phyloP scores from a whole-genome alignment of 768 basidiomycete genomes.

The Solioccasus polychromus region DNA sequence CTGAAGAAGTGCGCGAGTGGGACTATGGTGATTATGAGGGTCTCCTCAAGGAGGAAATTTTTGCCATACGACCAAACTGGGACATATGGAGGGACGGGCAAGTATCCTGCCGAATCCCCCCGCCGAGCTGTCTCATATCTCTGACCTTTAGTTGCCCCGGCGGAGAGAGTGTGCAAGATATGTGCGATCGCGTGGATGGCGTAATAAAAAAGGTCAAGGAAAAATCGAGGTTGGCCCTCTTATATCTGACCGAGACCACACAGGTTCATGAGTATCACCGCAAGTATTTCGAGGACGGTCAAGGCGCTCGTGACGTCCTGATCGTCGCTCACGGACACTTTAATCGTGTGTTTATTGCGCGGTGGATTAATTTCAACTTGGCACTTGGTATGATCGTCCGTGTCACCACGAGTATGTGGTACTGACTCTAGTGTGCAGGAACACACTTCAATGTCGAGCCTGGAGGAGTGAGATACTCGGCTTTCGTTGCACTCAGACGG shows the following conservation, averaged over 20 bases:
- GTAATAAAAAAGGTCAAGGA: slow-evolving; percentile 64
- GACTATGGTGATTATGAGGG: slow-evolving; percentile 94
- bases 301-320: slow-evolving; percentile 72
- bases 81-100: slow-evolving; percentile 85
- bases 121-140: not conserved
- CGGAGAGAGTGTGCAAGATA: slow-evolving; percentile 80
- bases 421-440: slow-evolving; percentile 37
- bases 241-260: slow-evolving; percentile 5
- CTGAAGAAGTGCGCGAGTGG: slow-evolving; percentile 79
- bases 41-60: slow-evolving; percentile 74
- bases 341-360: slow-evolving; percentile 71
- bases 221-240: slow-evolving; percentile 1
- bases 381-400: slow-evolving; percentile 41
- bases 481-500: not conserved
- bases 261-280: slow-evolving; percentile 75
- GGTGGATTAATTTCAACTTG: slow-evolving; percentile 76
- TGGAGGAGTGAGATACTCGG: slow-evolving; percentile 58
- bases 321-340: slow-evolving; percentile 90
- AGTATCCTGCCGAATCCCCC: slow-evolving; percentile 14
- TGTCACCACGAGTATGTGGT: not conserved
- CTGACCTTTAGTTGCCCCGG: slow-evolving; percentile 65
- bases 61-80: slow-evolving; percentile 60
- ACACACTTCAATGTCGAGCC: slow-evolving; percentile 84
- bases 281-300: slow-evolving; percentile 63
- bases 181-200: slow-evolving; percentile 74